Percentiles rank a stretch among this genome's conserved stretches.
Conservation (phyloP, 2,329 filamentous ascomycete genomes). For the Aspergillus luchuensis region DNA sequence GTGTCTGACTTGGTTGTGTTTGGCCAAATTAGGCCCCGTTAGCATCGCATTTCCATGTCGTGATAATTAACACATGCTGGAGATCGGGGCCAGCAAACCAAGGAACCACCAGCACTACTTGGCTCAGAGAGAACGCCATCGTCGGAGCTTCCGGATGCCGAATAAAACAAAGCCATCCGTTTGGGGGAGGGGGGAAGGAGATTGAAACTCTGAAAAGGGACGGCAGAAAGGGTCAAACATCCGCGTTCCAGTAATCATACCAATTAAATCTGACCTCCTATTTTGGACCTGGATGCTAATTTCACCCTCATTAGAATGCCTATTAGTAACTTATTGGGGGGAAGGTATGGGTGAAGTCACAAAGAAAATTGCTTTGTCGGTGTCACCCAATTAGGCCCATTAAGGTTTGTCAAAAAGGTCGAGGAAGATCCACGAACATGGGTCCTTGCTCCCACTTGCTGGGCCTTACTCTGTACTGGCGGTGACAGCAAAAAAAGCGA, state of each 20-base stretch:
- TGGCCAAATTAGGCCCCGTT: neutral
- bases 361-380: neutral
- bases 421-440: neutral
- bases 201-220: too few species aligned
- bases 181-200: neutral
- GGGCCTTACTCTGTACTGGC: too few species aligned
- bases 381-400: neutral
- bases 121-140: neutral
- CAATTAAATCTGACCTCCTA: neutral
- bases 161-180: neutral
- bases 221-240: neutral
- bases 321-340: neutral
- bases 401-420: slow-evolving; percentile 4
- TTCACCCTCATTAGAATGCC: too few species aligned
- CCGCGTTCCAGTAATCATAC: neutral
- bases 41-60: neutral
- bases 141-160: slow-evolving; percentile 9
- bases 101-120: neutral
- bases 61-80: slow-evolving; percentile 2
- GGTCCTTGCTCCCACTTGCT: neutral
- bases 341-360: neutral
- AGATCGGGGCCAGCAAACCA: neutral
- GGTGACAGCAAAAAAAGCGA: too few species aligned
- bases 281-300: too few species aligned
- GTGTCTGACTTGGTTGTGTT: neutral